A percentile compares a stretch with the other conserved stretches of the same genome.
phyloP scores from a whole-genome alignment of 768 basidiomycete genomes.

The Psilocybe cubensis region DNA sequence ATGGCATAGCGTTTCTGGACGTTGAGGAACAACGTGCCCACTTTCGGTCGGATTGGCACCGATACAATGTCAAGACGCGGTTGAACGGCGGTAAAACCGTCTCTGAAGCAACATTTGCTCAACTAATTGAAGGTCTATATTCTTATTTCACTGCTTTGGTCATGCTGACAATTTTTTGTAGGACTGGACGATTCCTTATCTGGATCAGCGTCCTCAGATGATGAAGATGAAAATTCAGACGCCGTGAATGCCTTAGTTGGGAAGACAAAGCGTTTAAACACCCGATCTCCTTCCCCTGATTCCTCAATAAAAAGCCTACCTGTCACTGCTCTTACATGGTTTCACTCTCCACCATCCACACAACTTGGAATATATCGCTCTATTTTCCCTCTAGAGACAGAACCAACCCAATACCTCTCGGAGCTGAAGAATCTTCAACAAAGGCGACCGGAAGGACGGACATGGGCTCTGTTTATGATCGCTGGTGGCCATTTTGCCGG shows the following conservation, averaged over 20 bases:
- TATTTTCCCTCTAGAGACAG: constrained; percentile 59
- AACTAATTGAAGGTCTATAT: constrained; percentile 77
- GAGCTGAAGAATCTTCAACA: constrained; percentile 71
- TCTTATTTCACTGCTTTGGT: neutral
- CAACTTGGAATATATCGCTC: constrained; percentile 90
- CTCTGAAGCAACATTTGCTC: constrained; percentile 70
- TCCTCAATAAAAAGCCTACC: constrained; percentile 31
- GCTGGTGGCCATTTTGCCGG: constrained; percentile 99
- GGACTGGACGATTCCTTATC: constrained; percentile 85
- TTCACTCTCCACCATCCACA: constrained; percentile 83
- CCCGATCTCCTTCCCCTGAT: constrained; percentile 51
- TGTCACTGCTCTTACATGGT: constrained; percentile 84
- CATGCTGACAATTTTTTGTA: neutral
- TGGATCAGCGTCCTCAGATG: constrained; percentile 82
- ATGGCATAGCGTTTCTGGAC: constrained; percentile 67
- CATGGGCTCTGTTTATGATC: constrained; percentile 95
- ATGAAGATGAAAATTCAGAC: constrained; percentile 60
- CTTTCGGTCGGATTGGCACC: constrained; percentile 96
- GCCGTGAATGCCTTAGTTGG: constrained; percentile 69
- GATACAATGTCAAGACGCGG: constrained; percentile 92
- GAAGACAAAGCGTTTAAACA: constrained; percentile 52
- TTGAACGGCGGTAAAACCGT: constrained; percentile 66
- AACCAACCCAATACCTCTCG: constrained; percentile 53
- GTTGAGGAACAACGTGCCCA: constrained; percentile 85
- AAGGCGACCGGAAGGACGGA: constrained; percentile 57